These are phyloP conservation scores for Phytophthora constricta DNA, from an alignment of 352 stramenopile genomes.

Conservation along the genomic window DNA sequence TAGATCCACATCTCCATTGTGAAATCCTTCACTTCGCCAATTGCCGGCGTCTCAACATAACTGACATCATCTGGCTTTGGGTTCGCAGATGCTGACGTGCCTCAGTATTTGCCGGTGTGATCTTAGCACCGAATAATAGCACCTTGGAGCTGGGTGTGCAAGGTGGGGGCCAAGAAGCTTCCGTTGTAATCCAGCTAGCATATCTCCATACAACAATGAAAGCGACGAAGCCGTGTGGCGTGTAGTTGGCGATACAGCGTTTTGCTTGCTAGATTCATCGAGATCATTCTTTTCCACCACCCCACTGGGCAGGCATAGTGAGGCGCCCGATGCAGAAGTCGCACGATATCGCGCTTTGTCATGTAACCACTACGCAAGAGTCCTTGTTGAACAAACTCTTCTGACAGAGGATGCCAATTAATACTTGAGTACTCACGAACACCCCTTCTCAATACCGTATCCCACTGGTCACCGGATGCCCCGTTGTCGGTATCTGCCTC, in stretches of 20 bases:
- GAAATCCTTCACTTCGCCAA: conserved; percentile 72
- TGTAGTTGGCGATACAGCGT: conserved; percentile 23
- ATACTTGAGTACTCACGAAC: conserved; percentile 43
- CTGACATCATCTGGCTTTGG: conserved; percentile 65
- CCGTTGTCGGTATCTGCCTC: conserved; percentile 42
- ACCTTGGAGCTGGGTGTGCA: conserved; percentile 51
- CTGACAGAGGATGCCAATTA: conserved; percentile 82
- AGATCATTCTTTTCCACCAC: conserved; percentile 76
- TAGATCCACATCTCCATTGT: conserved; percentile 86
- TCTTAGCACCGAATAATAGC: conserved; percentile 66
- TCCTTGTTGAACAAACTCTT: conserved; percentile 82
- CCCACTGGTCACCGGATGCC: conserved; percentile 5
- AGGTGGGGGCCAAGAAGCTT: conserved; percentile 51
- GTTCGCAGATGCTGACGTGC: conserved; percentile 26
- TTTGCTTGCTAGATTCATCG: conserved; percentile 19
- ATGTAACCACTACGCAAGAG: conserved; percentile 70
- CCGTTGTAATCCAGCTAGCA: conserved; percentile 62
- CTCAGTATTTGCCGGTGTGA: conserved; percentile 15
- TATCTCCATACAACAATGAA: conserved; percentile 75
- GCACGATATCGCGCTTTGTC: conserved; percentile 83
- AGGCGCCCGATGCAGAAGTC: conserved; percentile 66
- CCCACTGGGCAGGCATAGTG: conserved; percentile 54
- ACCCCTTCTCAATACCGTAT: conserved; percentile 4
- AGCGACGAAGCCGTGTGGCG: conserved; percentile 80
- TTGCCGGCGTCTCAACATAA: conserved; percentile 65